Evolutionary conservation across 345 rosid genomes (phyloP), one percentile per base, ranked within the genome.

Genomic region (Gossypium sturtianum): DNA sequence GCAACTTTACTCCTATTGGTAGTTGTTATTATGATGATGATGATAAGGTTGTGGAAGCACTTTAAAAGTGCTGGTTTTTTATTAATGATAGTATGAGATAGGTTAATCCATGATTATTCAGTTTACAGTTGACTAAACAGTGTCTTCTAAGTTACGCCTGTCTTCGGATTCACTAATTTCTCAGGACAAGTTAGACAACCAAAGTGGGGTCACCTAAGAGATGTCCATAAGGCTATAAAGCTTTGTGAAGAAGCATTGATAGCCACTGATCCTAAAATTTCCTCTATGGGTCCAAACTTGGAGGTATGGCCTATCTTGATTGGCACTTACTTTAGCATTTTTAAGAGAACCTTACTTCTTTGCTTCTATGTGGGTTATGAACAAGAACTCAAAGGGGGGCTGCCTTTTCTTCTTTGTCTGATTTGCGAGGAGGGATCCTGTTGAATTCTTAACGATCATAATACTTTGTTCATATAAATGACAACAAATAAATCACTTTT

Each of bases 201-300:
- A n/a, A 94, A 94, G 75, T 94, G 93, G 91, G 98, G 98, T 38
- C 98, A 94, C 80, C 83, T 94, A 52, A 86, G 81, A 77, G 98
- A 94, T 75, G 74, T 94, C 81, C 98, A 94, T 52, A 92, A 87
- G 84, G 91, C 98, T 73, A 84, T 94, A 71, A 92, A 94, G 85
- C 97, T 92, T 80, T 94, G 97, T 56, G 94, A 89, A 84, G 84
- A 76, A 19, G 91, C 97, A 48, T 16, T 94, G 77, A 49, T 92
- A 54, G 89, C 94, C 23, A 82, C 93, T 51, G 98, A 92, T 80
- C 98, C 98, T 49, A 63, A 75, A 47, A 77, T 82, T 77, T 79
- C 92, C 61, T 89, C 97, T 66, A 80, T 81, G 58, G 98, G 98
- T 83, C 74, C 87, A 74, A 85, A 84, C 83, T 78, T 90, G 74